phyloP scores from a whole-genome alignment of 441 rosid species.

The Iberis amara region DNA sequence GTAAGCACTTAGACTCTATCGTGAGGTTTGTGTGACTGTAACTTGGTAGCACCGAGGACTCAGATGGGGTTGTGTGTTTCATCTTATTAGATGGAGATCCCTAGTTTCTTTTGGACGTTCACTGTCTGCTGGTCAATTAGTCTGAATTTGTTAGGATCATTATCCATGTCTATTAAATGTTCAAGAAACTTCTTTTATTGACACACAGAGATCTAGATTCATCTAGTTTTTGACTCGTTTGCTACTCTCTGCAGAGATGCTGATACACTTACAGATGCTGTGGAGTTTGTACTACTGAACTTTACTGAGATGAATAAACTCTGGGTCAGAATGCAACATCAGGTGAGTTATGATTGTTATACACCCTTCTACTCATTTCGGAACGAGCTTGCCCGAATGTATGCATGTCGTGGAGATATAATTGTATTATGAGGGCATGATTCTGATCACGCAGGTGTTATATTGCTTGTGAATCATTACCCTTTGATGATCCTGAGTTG shows the following conservation, averaged over 20 bases:
- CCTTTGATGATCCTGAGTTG: slow-evolving; percentile 75
- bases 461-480: slow-evolving; percentile 69
- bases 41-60: no score
- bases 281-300: slow-evolving; percentile 68
- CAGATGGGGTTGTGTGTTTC: no score
- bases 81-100: no score
- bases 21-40: no score
- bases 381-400: slow-evolving; percentile 40
- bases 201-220: no score
- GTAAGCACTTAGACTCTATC: slow-evolving; percentile 18
- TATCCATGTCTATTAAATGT: no score
- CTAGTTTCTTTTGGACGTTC: no score
- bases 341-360: slow-evolving; percentile 53
- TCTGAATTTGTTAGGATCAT: no score
- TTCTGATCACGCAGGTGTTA: slow-evolving; percentile 73
- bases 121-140: no score
- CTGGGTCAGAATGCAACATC: slow-evolving; percentile 87
- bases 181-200: no score
- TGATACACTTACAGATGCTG: slow-evolving; percentile 52
- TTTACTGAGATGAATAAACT: slow-evolving; percentile 79
- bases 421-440: slow-evolving; percentile 58
- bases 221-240: slow-evolving; percentile 6
- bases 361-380: slow-evolving; percentile 44
- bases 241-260: slow-evolving; percentile 44
- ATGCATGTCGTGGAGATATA: slow-evolving; percentile 51